Percentiles rank a stretch among this genome's conserved stretches.
Conservation (phyloP, 306 rosid species). For the Medicago ruthenica region DNA sequence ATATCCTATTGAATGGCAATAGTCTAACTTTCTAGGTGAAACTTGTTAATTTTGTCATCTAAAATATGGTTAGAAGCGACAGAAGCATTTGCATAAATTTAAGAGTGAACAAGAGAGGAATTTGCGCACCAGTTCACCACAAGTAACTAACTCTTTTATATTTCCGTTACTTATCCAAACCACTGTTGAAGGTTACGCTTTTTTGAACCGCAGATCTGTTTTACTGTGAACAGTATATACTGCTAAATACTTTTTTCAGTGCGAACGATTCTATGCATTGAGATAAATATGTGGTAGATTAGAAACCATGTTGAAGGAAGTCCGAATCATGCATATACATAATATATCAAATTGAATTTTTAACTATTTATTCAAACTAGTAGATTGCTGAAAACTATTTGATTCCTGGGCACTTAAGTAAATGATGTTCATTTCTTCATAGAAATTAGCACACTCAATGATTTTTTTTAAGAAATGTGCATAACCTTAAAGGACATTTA, state of each 20-base stretch:
- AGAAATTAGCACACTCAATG: too few species aligned
- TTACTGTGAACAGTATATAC: conserved; percentile 16
- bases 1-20: conserved; percentile 16
- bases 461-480: too few species aligned
- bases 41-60: conserved; percentile 14
- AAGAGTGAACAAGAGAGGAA: conserved; percentile 5
- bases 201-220: conserved; percentile 15
- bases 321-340: conserved; percentile 27
- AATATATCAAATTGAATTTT: conserved; percentile 8
- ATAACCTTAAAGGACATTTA: too few species aligned
- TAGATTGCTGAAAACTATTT: not conserved
- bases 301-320: conserved; percentile 25
- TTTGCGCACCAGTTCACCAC: not conserved
- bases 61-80: conserved; percentile 25
- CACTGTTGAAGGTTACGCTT: conserved; percentile 14
- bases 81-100: conserved; percentile 10
- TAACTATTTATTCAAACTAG: conserved; percentile 31
- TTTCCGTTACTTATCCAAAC: conserved; percentile 30
- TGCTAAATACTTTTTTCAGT: conserved; percentile 24
- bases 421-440: too few species aligned
- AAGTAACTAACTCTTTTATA: conserved; percentile 2
- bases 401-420: too few species aligned
- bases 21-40: conserved; percentile 33
- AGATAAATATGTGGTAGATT: conserved; percentile 7
- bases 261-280: conserved; percentile 30